phyloP scores from a whole-genome alignment of 2,329 filamentous ascomycete genomes.

The Cercospora berteroae region DNA sequence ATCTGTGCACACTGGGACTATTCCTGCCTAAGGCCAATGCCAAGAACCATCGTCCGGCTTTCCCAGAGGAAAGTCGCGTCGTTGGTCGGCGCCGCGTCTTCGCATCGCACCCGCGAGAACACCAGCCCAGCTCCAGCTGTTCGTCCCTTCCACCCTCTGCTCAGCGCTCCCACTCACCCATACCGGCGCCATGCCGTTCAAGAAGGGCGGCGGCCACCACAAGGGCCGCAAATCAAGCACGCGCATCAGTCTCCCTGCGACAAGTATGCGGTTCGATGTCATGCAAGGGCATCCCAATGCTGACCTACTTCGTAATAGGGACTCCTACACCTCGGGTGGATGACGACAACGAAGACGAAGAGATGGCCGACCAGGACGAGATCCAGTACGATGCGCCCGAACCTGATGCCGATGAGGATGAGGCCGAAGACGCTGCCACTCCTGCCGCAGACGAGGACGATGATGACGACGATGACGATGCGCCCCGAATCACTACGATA shows the following conservation, averaged over 20 bases:
- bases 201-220: constrained; percentile 29
- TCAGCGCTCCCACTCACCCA: not conserved
- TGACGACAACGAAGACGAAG: constrained; percentile 33
- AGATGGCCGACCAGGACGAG: constrained; percentile 34
- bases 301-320: constrained; percentile 21
- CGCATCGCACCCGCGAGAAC: not conserved
- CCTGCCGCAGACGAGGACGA: constrained; percentile 33
- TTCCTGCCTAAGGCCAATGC: not conserved
- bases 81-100: not conserved
- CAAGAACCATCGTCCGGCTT: not conserved
- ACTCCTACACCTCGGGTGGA: constrained; percentile 29
- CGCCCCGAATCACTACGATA: constrained; percentile 35
- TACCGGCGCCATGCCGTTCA: constrained; percentile 30
- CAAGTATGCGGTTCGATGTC: constrained; percentile 14
- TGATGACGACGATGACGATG: constrained; percentile 35
- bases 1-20: no score
- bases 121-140: not conserved
- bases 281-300: constrained; percentile 10
- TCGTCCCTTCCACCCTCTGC: not conserved
- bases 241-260: constrained; percentile 24
- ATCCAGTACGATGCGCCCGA: constrained; percentile 24
- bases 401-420: constrained; percentile 23
- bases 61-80: not conserved
- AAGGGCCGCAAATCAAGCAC: constrained; percentile 28
- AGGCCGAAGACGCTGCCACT: constrained; percentile 28